Evolutionary conservation across 2,329 filamentous ascomycete species (phyloP), one percentile per base, ranked within the genome.

Genomic region (Mycogone perniciosa): DNA sequence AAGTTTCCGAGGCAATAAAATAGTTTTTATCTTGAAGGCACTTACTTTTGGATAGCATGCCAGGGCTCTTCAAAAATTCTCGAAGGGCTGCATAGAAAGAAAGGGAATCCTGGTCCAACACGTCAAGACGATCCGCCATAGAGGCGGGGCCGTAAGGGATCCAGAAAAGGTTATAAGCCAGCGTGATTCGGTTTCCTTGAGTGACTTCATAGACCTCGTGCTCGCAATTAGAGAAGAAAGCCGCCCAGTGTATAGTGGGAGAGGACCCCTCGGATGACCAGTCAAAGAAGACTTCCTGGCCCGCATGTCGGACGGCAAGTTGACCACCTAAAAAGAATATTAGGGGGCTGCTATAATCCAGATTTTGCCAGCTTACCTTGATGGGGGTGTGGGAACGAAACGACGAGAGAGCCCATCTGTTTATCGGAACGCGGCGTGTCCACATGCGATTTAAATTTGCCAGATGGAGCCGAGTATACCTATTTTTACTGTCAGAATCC

Each of bases 121-220:
- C 34, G 0, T 9, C 29, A 2, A 60, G 51, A 7, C 44, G 41
- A 33, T 42, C 9, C 1, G 54, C 52, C 30, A 69, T 59, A 0
- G 54, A 53, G n/a, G 50, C 48, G 2, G 56, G 57, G 0, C 72
- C 62, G 34, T 71, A 57, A n/a, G 44, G 2, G 13, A 55, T 54
- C 54, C 52, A 53, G 3, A 51, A 81, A 1, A 85, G 64, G 51
- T 83, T 83, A 64, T 84, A 84, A 0, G 79, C 84, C 26, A 85
- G 60, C 0, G 77, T 83, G 11, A 84, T 54, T 0, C 77, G 74
- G 51, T 83, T 69, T 0, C 80, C 79, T 1, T 63, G 56, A 0
- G 64, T 75, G 5, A 84, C 71, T 10, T 74, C 68, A 0, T 72
- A 57, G 1, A 80, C 71, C 54, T 80, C 74, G 48, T 80, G 76